Evolutionary conservation across 495 filamentous ascomycete genomes (phyloP).

Genomic region (Aspergillus baeticus): DNA sequence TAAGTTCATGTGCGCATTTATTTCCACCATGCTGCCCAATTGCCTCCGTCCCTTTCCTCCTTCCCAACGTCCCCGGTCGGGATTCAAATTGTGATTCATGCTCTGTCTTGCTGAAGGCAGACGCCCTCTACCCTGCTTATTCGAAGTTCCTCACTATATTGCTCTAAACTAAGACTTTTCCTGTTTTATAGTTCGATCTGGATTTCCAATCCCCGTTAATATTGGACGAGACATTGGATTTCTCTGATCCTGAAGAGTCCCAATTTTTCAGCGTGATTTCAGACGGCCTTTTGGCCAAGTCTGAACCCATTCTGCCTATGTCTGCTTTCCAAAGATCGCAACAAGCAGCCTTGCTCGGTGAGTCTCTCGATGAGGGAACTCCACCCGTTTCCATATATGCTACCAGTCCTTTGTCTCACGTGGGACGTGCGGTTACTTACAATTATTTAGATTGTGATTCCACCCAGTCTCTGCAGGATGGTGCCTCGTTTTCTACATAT

Average conservation of each 20-base stretch:
- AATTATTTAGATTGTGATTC: conserved; percentile 40
- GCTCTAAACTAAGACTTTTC: conserved; percentile 23
- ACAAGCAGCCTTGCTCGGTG: conserved; percentile 43
- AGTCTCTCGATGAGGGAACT: conserved; percentile 12
- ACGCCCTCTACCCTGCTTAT: neutral
- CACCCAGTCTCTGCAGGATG: conserved; percentile 44
- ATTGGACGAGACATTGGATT: conserved; percentile 52
- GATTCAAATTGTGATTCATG: conserved; percentile 19
- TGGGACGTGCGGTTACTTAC: conserved; percentile 1
- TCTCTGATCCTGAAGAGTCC: conserved; percentile 51
- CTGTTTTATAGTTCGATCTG: conserved; percentile 37
- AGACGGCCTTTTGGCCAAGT: conserved; percentile 54
- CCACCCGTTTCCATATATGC: no score
- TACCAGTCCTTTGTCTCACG: neutral
- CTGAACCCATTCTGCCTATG: conserved; percentile 54
- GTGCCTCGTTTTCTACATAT: conserved; percentile 43
- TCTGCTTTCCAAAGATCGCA: conserved; percentile 48
- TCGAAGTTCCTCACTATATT: conserved; percentile 10
- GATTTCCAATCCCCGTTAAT: conserved; percentile 54
- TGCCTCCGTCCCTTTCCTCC: conserved; percentile 19
- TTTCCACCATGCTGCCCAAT: conserved; percentile 23
- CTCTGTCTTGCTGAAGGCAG: conserved; percentile 5
- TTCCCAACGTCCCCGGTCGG: conserved; percentile 1
- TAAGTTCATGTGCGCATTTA: conserved; percentile 35
- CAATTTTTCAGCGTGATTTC: conserved; percentile 44